A percentile compares a stretch with the other conserved stretches of the same genome.
phyloP scores from a whole-genome alignment of 2,329 filamentous ascomycete genomes.

The Colletotrichum higginsianum region DNA sequence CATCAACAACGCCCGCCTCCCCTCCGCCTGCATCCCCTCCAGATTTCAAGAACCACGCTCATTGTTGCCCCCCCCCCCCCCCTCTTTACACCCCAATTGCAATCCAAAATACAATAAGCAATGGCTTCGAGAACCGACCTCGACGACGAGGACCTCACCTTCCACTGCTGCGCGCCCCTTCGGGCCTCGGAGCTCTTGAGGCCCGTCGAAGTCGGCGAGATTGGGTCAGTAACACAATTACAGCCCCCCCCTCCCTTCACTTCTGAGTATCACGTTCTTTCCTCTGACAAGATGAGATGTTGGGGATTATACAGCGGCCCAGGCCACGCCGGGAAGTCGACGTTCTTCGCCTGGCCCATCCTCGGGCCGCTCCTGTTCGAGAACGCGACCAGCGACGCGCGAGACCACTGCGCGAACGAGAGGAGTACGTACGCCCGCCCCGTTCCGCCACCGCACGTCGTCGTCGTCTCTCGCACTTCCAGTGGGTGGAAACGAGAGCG shows the following conservation, averaged over 20 bases:
- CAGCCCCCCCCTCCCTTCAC: not conserved
- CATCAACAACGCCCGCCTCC: too few species aligned
- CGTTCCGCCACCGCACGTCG: not conserved
- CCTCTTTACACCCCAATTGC: not conserved
- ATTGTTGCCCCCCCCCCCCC: too few species aligned
- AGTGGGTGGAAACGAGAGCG: not conserved
- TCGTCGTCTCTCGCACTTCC: not conserved
- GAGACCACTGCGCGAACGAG: constrained; percentile 86
- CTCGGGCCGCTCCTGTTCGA: constrained; percentile 80
- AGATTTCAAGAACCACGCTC: too few species aligned
- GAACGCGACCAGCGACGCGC: constrained; percentile 80
- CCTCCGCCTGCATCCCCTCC: too few species aligned
- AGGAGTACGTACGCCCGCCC: constrained; percentile 64
- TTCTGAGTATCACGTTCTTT: not conserved
- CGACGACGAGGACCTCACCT: constrained; percentile 55
- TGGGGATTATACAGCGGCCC: constrained; percentile 27
- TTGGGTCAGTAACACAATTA: constrained; percentile 50
- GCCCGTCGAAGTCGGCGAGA: constrained; percentile 62
- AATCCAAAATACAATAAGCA: not conserved
- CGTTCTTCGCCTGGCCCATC: constrained; percentile 74
- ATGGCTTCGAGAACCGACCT: constrained; percentile 24
- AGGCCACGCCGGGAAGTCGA: constrained; percentile 49
- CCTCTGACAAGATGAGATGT: constrained; percentile 2
- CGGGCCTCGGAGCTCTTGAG: constrained; percentile 51
- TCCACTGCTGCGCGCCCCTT: constrained; percentile 58